A percentile compares a stretch with the other conserved stretches of the same genome.
Evolutionary conservation across 2,329 filamentous ascomycete species (phyloP).

Genomic region (Penicillium sp.): DNA sequence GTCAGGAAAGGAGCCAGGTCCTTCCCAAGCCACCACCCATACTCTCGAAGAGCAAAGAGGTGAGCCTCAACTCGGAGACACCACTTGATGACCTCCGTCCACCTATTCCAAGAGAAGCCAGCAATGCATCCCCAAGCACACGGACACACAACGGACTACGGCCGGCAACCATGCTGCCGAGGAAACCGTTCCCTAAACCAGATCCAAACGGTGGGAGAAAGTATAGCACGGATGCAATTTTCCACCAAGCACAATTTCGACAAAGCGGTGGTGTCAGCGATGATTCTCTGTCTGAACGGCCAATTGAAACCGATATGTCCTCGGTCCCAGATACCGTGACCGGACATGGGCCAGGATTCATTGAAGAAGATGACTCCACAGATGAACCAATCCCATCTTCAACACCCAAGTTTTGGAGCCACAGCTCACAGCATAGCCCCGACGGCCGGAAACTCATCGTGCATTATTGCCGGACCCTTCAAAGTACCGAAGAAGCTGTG

Average conservation of each 20-base stretch:
- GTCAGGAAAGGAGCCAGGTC: neutral
- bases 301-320: neutral
- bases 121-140: neutral
- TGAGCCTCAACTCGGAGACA: neutral
- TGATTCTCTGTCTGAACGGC: neutral
- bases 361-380: neutral
- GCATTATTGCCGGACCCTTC: constrained; percentile 72
- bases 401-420: constrained; percentile 33
- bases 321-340: neutral
- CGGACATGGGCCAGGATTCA: neutral
- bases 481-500: constrained; percentile 66
- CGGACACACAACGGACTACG: neutral
- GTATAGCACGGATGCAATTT: constrained; percentile 7
- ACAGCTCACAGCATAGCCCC: constrained; percentile 48
- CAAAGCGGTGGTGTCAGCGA: neutral
- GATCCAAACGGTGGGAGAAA: neutral
- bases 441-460: constrained; percentile 60
- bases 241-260: neutral
- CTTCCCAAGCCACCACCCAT: neutral
- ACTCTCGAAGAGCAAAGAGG: neutral
- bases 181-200: neutral
- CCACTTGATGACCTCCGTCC: neutral
- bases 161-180: neutral
- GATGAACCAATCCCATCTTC: neutral
- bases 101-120: neutral